Base-by-base conservation (phyloP, 352 stramenopile genomes). In the Globisporangium sylvaticum region DNA sequence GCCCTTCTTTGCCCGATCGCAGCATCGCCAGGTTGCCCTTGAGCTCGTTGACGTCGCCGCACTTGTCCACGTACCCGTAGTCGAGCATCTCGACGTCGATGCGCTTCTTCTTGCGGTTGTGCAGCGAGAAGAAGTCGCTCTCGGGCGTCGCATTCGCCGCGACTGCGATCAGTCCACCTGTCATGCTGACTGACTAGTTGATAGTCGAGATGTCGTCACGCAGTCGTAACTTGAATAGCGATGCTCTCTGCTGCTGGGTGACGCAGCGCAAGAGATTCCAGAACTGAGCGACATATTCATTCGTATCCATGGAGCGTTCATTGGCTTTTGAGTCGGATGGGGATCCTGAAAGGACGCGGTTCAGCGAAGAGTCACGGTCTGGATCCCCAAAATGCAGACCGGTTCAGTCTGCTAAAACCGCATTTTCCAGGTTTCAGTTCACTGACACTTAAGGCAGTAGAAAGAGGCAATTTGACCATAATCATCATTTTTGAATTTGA, bases 61-160 rank as follows among this genome's bases (percentile, higher is more conserved):
- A 96, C 52, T 87, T 85, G 32, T 86, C 78, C 22, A 98, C 90
- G 73, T 96, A 98, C 29, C 66, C 76, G 62, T 98, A 98, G 80
- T 98, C 95, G 37, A 98, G 76, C 81, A 96, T 95, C 37, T 96
- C 87, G 64, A 97, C 79, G 25, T 88, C 77, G 42, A 96, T 83
- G 7, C 79, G 66, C 63, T 83, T 87, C 58, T 71, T 78, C 71
- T 87, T 90, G 68, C 84, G 83, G 55, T 70, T 90, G 61, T 94
- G 80, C 24, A 94, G 76, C 58, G 78, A 83, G 71, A 92, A 94
- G 70, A 80, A 92, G 68, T 94, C 86, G 22, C 87, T 74, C 42
- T 87, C 76, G 2, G 56, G 55, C 6, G 65, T 58, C 42, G 54
- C 10, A 32, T 58, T 69, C 48, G 64, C 24, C 22, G 44, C 57